A percentile compares a stretch with the other conserved stretches of the same genome.
Evolutionary conservation across 1,139 yeast species (phyloP).

Genomic region (Geotrichum phurueaensis): DNA sequence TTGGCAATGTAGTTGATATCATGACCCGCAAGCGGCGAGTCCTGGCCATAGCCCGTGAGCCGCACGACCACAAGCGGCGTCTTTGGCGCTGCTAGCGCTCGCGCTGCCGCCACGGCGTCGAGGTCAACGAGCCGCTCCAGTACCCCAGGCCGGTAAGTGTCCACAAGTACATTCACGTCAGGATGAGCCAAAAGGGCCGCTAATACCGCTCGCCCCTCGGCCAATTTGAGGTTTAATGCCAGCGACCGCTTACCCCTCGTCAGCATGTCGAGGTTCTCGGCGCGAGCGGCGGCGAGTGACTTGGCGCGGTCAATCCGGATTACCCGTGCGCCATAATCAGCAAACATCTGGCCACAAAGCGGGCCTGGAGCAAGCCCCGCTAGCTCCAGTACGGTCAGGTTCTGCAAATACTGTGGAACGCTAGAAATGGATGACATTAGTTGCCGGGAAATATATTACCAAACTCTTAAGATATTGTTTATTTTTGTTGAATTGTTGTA

Average conservation of each 20-base stretch:
- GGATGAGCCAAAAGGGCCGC: conserved; percentile 22
- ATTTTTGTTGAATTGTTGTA: too few relatives aligned
- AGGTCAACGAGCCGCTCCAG: conserved; percentile 32
- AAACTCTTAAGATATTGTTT: too few relatives aligned
- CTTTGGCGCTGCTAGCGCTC: not conserved
- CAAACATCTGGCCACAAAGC: conserved; percentile 26
- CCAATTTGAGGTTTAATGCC: conserved; percentile 30
- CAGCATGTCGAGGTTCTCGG: conserved; percentile 29
- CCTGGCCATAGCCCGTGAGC: conserved; percentile 23
- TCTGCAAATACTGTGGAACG: conserved; percentile 5
- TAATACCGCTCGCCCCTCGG: conserved; percentile 25
- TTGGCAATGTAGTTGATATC: conserved; percentile 24
- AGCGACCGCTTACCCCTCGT: conserved; percentile 35
- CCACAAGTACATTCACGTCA: conserved; percentile 31
- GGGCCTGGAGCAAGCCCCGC: conserved; percentile 28
- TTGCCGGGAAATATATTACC: not conserved
- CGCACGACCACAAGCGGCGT: conserved; percentile 21
- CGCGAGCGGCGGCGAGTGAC: not conserved
- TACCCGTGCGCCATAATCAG: conserved; percentile 37
- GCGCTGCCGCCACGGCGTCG: conserved; percentile 22
- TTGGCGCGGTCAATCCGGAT: conserved; percentile 29
- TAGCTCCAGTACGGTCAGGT: conserved; percentile 21
- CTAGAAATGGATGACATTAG: not conserved
- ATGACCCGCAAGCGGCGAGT: conserved; percentile 22
- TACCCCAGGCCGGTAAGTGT: conserved; percentile 34